These are phyloP conservation scores for Achaetomiella virescens DNA, from an alignment of 495 filamentous ascomycete species.

Conservation along the genomic window DNA sequence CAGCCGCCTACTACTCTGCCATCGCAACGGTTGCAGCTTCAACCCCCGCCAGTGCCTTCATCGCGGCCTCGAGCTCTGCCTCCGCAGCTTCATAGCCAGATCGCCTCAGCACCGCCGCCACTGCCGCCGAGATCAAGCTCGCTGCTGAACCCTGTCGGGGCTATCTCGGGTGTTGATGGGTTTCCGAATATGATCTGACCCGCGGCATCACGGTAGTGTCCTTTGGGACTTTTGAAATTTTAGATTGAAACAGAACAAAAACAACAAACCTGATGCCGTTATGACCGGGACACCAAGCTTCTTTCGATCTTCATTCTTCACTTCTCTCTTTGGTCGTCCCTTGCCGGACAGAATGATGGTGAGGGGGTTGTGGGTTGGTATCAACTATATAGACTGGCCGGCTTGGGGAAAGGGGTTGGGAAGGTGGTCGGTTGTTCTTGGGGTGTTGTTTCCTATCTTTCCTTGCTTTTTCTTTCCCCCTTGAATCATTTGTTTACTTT, in stretches of 20 bases:
- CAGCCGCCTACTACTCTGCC: constrained; percentile 11
- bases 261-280: neutral
- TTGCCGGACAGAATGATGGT: neutral
- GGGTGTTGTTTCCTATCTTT: constrained; percentile 3
- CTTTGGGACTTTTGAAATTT: no score
- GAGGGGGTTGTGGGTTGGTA: neutral
- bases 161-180: constrained; percentile 19
- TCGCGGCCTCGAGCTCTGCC: constrained; percentile 22
- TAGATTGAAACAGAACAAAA: constrained; percentile 3
- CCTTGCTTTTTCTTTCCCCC: constrained; percentile 6
- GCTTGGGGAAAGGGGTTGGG: neutral
- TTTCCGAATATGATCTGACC: constrained; percentile 43
- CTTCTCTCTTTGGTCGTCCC: neutral
- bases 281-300: constrained; percentile 6
- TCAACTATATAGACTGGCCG: neutral
- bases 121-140: constrained; percentile 11
- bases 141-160: constrained; percentile 15
- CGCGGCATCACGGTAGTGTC: no score
- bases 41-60: constrained; percentile 21
- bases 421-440: neutral
- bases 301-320: constrained; percentile 13
- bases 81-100: constrained; percentile 25
- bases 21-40: constrained; percentile 18
- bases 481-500: neutral
- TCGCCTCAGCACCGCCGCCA: constrained; percentile 14